Base-by-base conservation (phyloP, 371 early-diverging fungal species). In the Catenaria anguillulae region DNA sequence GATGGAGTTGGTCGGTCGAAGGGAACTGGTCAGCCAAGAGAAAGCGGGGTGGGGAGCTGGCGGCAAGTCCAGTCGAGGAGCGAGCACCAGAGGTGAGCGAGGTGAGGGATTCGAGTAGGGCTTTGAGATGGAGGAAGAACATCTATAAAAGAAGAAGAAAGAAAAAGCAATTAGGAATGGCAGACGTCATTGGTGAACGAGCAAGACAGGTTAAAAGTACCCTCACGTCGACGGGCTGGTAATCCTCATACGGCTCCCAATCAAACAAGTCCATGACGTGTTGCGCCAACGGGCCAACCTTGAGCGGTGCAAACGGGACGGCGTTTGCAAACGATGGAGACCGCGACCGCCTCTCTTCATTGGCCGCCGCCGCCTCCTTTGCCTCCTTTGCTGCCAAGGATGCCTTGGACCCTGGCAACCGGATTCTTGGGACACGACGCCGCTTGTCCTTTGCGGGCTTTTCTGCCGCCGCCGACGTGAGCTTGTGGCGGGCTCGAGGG, bases 101-200 rank as follows among this genome's bases (percentile, higher is more conserved):
- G 15, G 52, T 29, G 29, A 29, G 29, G 21, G 52, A 50, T 15
- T 50, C 52, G 31, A 50, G 21, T 10, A 50, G 31, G 1, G 52
- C 31, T 19, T 50, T 50, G 52, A 50, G 52, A 31, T 50, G 52
- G 6, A 50, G 52, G 52, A 50, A 50, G 15, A 50, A 13, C 52
- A 50, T 50, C 52, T 50, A 50, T 6, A 23, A 10, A 5, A 2
- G 24, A 2, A 6, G 0, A 19, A 45, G 4, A 17, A 19, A 2
- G 24, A n/a, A n/a, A n/a, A n/a, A n/a, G 24, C 10, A 4, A 13
- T 37, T 37, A 37, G 37, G 37, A 13, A 37, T 37, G 37, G 37
- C 8, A 13, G 37, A 4, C 8, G 37, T 8, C 8, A 13, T 37
- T 4, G 13, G 4, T 4, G 13, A 8, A 13, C 8, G 8, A 13